phyloP scores from a whole-genome alignment of 306 rosid species.

The Cucurbita maxima region DNA sequence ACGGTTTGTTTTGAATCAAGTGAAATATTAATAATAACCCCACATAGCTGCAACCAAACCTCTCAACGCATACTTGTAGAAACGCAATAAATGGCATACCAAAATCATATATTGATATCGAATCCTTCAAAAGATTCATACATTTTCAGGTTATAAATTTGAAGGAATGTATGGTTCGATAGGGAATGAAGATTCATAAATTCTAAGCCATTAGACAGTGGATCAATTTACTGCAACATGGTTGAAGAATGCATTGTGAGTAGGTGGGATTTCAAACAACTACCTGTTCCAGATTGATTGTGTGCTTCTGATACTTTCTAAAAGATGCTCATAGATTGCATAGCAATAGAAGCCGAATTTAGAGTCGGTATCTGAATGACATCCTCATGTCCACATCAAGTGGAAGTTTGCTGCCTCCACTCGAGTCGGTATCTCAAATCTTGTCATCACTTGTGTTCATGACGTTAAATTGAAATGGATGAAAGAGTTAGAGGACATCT shows the following conservation, averaged over 20 bases:
- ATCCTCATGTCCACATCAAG: constrained; percentile 29
- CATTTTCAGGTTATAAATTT: neutral
- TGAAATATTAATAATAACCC: neutral
- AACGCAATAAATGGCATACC: neutral
- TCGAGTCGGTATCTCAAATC: constrained; percentile 21
- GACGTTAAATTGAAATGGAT: constrained; percentile 4
- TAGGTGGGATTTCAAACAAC: neutral
- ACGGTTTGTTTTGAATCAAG: neutral
- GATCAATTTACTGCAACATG: neutral
- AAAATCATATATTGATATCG: neutral
- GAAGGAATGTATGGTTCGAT: neutral
- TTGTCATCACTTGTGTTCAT: constrained; percentile 13
- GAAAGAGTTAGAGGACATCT: neutral
- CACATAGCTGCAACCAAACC: neutral
- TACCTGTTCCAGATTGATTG: constrained; percentile 28
- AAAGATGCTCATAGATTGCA: constrained; percentile 22
- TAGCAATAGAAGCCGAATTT: constrained; percentile 27
- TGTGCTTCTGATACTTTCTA: constrained; percentile 21
- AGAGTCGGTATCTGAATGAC: neutral
- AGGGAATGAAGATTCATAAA: neutral
- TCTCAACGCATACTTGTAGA: neutral
- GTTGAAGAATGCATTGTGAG: neutral
- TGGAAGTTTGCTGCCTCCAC: constrained; percentile 13
- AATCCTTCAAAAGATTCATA: neutral
- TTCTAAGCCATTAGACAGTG: neutral